Evolutionary conservation across 495 filamentous ascomycete genomes (phyloP).

Genomic region (Pseudomonodictys pantanalensis): DNA sequence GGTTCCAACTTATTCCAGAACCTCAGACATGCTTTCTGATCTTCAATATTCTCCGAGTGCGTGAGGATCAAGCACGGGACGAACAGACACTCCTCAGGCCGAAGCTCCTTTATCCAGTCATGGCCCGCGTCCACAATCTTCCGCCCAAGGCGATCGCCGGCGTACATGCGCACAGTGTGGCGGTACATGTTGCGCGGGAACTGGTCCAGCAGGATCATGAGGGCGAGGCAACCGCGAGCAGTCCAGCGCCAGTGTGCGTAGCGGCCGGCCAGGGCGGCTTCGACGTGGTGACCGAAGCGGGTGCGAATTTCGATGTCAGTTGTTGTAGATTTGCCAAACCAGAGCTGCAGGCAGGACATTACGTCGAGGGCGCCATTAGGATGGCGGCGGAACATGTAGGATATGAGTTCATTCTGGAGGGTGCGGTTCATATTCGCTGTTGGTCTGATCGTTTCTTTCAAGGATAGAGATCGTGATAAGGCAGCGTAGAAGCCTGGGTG

Average conservation of each 20-base stretch:
- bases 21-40: slow-evolving; percentile 10
- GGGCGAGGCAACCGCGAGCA: slow-evolving; percentile 32
- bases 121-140: slow-evolving; percentile 7
- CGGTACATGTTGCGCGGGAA: slow-evolving; percentile 43
- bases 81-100: slow-evolving; percentile 15
- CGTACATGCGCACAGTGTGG: slow-evolving; percentile 35
- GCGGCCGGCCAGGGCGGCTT: slow-evolving; percentile 1
- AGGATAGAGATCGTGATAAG: background rate
- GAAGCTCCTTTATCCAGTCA: slow-evolving; percentile 8
- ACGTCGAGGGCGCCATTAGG: slow-evolving; percentile 8
- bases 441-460: background rate
- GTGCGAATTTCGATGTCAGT: slow-evolving; percentile 14
- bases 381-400: slow-evolving; percentile 18
- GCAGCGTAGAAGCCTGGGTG: background rate
- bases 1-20: slow-evolving; percentile 17
- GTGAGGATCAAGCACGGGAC: slow-evolving; percentile 20
- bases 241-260: slow-evolving; percentile 11
- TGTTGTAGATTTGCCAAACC: slow-evolving; percentile 14
- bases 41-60: slow-evolving; percentile 10
- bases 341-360: slow-evolving; percentile 16
- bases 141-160: slow-evolving; percentile 39
- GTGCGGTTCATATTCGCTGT: slow-evolving; percentile 5
- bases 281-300: slow-evolving; percentile 17
- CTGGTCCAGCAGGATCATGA: slow-evolving; percentile 42
- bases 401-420: slow-evolving; percentile 14